Evolutionary conservation across 1,139 yeast genomes (phyloP), one percentile per base, ranked within the genome.

Genomic region (Saccharomyces hybrid): DNA sequence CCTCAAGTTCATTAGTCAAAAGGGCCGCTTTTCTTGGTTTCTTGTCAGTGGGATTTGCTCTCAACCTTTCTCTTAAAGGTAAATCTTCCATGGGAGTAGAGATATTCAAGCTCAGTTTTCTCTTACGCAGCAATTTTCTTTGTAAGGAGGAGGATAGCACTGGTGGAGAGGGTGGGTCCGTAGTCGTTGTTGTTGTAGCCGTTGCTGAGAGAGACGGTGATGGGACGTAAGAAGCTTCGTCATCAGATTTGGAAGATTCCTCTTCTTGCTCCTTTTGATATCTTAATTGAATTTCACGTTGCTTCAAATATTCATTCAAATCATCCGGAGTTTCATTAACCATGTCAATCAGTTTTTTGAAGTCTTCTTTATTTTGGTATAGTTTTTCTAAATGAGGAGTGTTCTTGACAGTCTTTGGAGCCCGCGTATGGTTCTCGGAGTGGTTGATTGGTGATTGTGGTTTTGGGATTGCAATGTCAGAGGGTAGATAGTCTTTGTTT

Each of bases 241-340:
- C 53, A 8, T 52, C 52, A 26, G 52, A 25, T 46, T 57, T 56
- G n/a, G 50, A 52, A 32, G 47, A 44, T 3, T 54, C 57, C 4
- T 52, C 53, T 3, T 50, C 58, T 3, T 47, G 53, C 11, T 54
- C 57, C 27, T 54, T 55, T 13, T 54, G 60, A 1, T 59, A 58
- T 8, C 52, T 52, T 9, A 57, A 16, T 23, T 51, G 46, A 4
- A 51, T 13, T 9, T 47, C 53, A 9, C 26, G 54, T 34, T 55
- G 58, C 32, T 59, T 57, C 26, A 65, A 52, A 1, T 63, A 58
- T 3, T 57, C 56, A n/a, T 66, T 63, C 14, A 67, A 53, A 54
- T 69, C 70, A n/a, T 65, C 58, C 34, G 66, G 60, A 14, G 71
- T 64, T 4, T 65, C 65, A 9, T 72, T 66, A 0, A 71, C 70